Conservation (phyloP, 495 filamentous ascomycete species). For the Annulohypoxylon bovei region DNA sequence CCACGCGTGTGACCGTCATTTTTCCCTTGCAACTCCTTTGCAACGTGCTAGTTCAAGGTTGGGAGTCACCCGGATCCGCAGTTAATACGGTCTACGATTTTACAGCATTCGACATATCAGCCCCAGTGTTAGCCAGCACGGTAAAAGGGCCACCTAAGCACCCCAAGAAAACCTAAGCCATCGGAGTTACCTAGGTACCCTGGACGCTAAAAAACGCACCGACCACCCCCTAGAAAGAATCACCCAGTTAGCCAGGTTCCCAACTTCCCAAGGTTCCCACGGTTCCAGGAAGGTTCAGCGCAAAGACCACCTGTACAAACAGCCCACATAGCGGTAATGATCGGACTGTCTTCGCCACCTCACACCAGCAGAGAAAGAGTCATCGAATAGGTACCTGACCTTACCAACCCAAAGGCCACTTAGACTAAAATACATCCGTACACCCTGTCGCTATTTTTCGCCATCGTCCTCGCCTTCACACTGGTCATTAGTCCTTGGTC, state of each 20-base stretch:
- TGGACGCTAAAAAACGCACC: background rate
- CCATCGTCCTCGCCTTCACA: constrained; percentile 49
- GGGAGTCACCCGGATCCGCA: constrained; percentile 38
- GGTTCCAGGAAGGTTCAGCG: constrained; percentile 19
- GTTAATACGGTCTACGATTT: constrained; percentile 25
- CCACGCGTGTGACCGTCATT: constrained; percentile 45
- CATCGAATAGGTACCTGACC: constrained; percentile 48
- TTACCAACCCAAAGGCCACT: constrained; percentile 47
- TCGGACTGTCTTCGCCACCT: constrained; percentile 53
- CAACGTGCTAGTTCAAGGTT: constrained; percentile 45
- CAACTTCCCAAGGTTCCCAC: background rate
- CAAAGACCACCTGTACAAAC: constrained; percentile 57
- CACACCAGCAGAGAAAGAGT: constrained; percentile 54
- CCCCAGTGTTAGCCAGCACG: constrained; percentile 11
- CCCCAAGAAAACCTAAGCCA: background rate
- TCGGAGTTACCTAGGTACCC: background rate
- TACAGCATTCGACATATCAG: background rate
- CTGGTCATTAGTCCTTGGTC: background rate
- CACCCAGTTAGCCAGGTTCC: background rate
- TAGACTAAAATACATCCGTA: constrained; percentile 43
- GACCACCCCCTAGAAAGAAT: constrained; percentile 20
- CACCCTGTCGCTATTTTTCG: constrained; percentile 41
- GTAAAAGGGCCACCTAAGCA: constrained; percentile 20
- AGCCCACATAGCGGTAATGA: constrained; percentile 56
- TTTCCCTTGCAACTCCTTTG: constrained; percentile 42